phyloP scores from a whole-genome alignment of 305 asterid genomes.

The Plantago rigida region DNA sequence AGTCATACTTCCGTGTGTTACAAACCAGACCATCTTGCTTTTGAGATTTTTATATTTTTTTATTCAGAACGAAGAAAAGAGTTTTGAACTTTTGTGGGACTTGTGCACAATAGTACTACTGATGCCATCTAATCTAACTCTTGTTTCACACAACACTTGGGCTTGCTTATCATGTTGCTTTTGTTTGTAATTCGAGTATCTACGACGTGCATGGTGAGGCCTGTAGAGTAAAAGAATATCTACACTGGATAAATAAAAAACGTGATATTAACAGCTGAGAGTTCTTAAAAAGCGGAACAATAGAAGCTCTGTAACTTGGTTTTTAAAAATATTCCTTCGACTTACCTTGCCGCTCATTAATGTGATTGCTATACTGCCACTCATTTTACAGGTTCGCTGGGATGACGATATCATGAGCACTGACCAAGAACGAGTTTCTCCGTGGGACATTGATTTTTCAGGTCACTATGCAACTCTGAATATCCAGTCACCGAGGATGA shows the following conservation, averaged over 20 bases:
- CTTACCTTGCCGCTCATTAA: background rate
- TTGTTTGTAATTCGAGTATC: too few species aligned
- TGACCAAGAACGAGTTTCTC: conserved; percentile 88
- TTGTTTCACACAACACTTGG: too few species aligned
- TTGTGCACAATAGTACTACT: background rate
- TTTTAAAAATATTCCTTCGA: background rate
- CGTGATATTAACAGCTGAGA: too few species aligned
- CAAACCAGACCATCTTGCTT: too few species aligned
- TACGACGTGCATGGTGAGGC: too few species aligned
- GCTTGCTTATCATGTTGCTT: too few species aligned
- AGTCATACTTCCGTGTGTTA: too few species aligned
- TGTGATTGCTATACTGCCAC: conserved; percentile 17
- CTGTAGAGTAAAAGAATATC: too few species aligned
- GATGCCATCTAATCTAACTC: background rate
- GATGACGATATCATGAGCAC: conserved; percentile 63
- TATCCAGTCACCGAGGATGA: conserved; percentile 71
- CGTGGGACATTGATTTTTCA: conserved; percentile 93
- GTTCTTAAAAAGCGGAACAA: background rate
- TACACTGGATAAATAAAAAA: too few species aligned
- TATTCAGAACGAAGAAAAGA: background rate
- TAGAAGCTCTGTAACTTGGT: background rate
- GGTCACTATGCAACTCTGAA: conserved; percentile 59
- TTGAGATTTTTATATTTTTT: too few species aligned
- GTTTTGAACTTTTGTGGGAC: background rate
- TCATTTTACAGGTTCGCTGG: conserved; percentile 70